Base-by-base conservation (phyloP, 1,284 basidiomycete genomes). In the Ceratobasidium sp. region DNA sequence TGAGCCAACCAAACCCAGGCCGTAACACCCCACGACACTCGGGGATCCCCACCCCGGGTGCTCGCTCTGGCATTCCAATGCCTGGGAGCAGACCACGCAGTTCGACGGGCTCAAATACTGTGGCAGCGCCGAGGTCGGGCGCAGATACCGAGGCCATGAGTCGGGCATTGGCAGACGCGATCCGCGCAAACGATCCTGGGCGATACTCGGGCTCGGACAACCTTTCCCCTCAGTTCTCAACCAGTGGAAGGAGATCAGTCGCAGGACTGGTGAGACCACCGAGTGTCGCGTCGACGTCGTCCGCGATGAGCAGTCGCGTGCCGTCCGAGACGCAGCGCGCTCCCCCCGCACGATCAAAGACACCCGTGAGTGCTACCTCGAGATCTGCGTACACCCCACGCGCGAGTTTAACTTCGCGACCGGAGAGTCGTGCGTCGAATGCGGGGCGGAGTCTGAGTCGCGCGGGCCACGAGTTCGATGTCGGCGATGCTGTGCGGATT, bases 401-500 rank as follows among this genome's bases (percentile, higher is more conserved):
- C 82, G 85, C 76, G 6, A 75, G 73, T 23, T 67, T 73, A 8
- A 70, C 74, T 21, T 73, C 62, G 26, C 75, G 87, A 72, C 84
- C 90, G 21, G 80, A 83, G 13, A 92, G 90, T 75, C 87, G 89
- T 21, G 84, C 87, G 67, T 91, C 90, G 1, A 90, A 91, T 76
- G 80, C 82, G 14, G 2, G 84, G 84, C 76, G 78, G 18, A 85
- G 83, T 59, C 14, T 70, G n/a, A 74, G 76, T 49, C 55, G 76
- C 7, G 52, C 41, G 8, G 73, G 73, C 11, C 66, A 61, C 49
- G 75, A 81, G 0, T 92, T 91, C 76, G 87, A 89, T 21, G 84
- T 92, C 9, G 94, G 93, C 13, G 93, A 95, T 78, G 87, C 85
- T 76, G 95, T 97, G 30, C 84, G 92, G 73, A 91, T 97, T 57